Conservation (phyloP, 495 filamentous ascomycete species). For the Penicillium crystallinum region DNA sequence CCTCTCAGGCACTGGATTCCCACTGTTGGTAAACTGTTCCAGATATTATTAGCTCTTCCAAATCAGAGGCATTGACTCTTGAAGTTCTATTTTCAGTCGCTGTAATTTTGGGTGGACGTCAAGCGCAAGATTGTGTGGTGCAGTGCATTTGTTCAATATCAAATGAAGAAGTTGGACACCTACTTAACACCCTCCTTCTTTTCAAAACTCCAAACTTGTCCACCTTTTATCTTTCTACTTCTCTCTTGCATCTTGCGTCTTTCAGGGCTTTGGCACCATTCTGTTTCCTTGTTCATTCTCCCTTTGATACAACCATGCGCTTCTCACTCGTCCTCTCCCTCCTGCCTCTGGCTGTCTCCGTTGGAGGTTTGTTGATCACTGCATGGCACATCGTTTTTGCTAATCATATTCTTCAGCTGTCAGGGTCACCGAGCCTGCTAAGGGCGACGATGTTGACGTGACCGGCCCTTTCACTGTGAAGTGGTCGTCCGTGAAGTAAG, state of each 20-base stretch:
- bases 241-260: neutral
- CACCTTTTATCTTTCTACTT: neutral
- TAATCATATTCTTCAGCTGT: slow-evolving; percentile 24
- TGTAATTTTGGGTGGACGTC: slow-evolving; percentile 1
- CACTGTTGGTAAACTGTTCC: slow-evolving; percentile 3
- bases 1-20: neutral
- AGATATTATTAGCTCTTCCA: slow-evolving; percentile 16
- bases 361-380: slow-evolving; percentile 12
- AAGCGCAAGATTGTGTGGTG: neutral
- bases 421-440: slow-evolving; percentile 28
- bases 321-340: slow-evolving; percentile 17
- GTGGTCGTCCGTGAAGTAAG: slow-evolving; percentile 35
- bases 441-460: slow-evolving; percentile 25
- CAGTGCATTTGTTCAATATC: neutral
- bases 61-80: neutral
- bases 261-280: neutral
- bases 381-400: neutral
- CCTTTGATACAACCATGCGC: slow-evolving; percentile 18
- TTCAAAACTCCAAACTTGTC: neutral
- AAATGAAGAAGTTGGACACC: neutral
- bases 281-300: neutral
- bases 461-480: slow-evolving; percentile 30
- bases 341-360: slow-evolving; percentile 22
- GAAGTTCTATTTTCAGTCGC: neutral
- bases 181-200: neutral